Evolutionary conservation across 2,329 filamentous ascomycete genomes (phyloP), one percentile per base, ranked within the genome.

Genomic region (Fusarium mexicanum): DNA sequence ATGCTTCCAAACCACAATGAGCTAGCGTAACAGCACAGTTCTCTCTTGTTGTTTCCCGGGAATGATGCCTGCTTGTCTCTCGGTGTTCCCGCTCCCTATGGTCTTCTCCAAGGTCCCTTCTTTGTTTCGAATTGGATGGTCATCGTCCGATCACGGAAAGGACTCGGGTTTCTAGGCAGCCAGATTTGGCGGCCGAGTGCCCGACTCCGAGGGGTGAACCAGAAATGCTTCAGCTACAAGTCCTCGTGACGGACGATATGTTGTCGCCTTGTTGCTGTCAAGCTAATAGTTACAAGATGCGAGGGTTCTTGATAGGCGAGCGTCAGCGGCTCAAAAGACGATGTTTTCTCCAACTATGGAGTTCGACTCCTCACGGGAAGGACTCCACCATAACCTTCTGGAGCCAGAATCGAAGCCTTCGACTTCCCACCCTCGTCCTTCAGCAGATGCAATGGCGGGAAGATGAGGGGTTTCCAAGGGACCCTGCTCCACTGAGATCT

Each of bases 361-460:
- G 72, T 66, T 67, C 64, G 72, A 73, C 77, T 78, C 75, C 70
- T 78, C 77, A 70, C 74, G 75, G 76, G 72, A 76, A 71, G 58
- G 74, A 78, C 77, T 78, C 77, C 77, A 78, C 77, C 67, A 65
- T 54, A 76, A 74, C 59, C 77, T 78, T 78, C 77, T 78, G 77
- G 77, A 78, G 77, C 74, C 64, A 73, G 64, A 74, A 78, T 78
- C 76, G 77, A 78, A 78, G 77, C 75, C 63, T 78, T 78, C 53
- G 63, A 71, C 64, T 67, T 72, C 72, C 72, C 75, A 72, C 74
- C 67, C 64, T 77, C 73, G 61, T 73, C 72, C 64, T 69, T 64
- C 66, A 76, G 61, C 68, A 77, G 67, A 77, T 78, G 72, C 77
- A 76, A 77, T 74, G 70, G 72, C 75, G 77, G 77, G 76, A 78